A percentile compares a stretch with the other conserved stretches of the same genome.
phyloP scores from a whole-genome alignment of 495 filamentous ascomycete species.

The Xylaria bambusicola region DNA sequence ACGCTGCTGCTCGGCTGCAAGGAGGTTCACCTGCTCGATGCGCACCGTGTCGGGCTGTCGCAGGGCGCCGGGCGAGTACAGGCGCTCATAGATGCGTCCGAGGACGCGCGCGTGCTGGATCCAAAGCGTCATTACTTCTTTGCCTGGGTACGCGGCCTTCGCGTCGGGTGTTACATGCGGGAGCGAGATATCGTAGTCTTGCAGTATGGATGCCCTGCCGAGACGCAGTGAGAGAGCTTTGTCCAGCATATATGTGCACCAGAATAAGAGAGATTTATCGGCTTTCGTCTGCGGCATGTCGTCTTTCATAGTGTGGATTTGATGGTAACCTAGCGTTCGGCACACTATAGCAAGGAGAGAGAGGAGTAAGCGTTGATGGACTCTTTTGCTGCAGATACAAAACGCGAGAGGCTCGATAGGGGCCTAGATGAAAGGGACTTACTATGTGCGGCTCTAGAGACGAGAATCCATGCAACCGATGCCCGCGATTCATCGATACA shows the following conservation, averaged over 20 bases:
- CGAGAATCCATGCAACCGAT: conserved; percentile 63
- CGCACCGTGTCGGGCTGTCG: conserved; percentile 50
- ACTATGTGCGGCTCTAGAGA: conserved; percentile 54
- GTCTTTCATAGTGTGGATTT: conserved; percentile 52
- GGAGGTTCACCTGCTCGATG: conserved; percentile 34
- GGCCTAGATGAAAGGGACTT: no score
- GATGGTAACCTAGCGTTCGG: conserved; percentile 66
- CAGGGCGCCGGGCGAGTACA: conserved; percentile 64
- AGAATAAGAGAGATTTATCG: conserved; percentile 56
- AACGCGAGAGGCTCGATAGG: no score
- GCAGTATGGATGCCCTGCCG: conserved; percentile 61
- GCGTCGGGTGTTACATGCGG: conserved; percentile 40
- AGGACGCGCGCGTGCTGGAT: conserved; percentile 57
- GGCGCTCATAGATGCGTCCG: conserved; percentile 57
- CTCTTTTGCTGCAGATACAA: background rate
- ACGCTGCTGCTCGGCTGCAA: conserved; percentile 27
- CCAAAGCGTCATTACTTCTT: conserved; percentile 48
- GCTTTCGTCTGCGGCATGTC: conserved; percentile 41
- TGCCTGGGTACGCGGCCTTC: conserved; percentile 36
- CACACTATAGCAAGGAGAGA: conserved; percentile 42
- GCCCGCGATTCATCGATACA: conserved; percentile 65
- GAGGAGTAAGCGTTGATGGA: background rate
- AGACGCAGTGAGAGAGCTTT: conserved; percentile 64
- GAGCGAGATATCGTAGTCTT: conserved; percentile 66
- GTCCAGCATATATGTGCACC: conserved; percentile 63